Evolutionary conservation across 2,329 filamentous ascomycete genomes (phyloP).

Genomic region (Diaporthe vexans): DNA sequence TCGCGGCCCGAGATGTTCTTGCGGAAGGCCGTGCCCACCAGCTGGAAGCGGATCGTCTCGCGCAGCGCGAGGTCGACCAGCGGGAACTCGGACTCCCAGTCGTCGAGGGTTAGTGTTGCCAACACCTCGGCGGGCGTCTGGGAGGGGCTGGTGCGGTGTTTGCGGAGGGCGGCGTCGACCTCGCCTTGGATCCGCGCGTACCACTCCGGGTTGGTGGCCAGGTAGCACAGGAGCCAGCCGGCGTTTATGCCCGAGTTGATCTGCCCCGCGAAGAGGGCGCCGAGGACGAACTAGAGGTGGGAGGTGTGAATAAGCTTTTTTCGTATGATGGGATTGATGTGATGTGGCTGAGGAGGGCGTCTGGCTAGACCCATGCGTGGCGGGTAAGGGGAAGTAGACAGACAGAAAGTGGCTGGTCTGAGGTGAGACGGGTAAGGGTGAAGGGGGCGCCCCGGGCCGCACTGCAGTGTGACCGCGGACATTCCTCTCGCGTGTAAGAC

Average conservation of each 20-base stretch:
- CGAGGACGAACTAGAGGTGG: slow-evolving; percentile 61
- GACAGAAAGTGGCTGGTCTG: not conserved
- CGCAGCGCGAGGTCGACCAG: slow-evolving; percentile 64
- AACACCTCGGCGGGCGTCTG: slow-evolving; percentile 56
- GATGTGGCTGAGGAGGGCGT: no score
- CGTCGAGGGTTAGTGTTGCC: slow-evolving; percentile 60
- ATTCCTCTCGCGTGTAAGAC: no score
- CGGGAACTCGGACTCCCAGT: slow-evolving; percentile 70
- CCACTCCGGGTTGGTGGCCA: slow-evolving; percentile 63
- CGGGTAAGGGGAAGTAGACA: not conserved
- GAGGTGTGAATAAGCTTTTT: not conserved
- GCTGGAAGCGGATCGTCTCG: slow-evolving; percentile 66
- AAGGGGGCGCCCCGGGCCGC: not conserved
- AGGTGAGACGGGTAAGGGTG: not conserved
- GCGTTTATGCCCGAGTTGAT: slow-evolving; percentile 70
- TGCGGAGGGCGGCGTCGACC: slow-evolving; percentile 59
- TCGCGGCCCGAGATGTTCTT: slow-evolving; percentile 63
- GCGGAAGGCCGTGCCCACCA: slow-evolving; percentile 63
- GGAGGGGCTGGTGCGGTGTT: slow-evolving; percentile 52
- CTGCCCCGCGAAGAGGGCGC: slow-evolving; percentile 68
- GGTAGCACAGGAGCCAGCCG: slow-evolving; percentile 65
- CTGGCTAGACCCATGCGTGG: not conserved
- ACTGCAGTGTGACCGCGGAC: not conserved
- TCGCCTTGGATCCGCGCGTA: slow-evolving; percentile 59
- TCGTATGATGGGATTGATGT: no score